Evolutionary conservation across 495 filamentous ascomycete species (phyloP), one percentile per base, ranked within the genome.

Genomic region (Penicillium egyptiacum): DNA sequence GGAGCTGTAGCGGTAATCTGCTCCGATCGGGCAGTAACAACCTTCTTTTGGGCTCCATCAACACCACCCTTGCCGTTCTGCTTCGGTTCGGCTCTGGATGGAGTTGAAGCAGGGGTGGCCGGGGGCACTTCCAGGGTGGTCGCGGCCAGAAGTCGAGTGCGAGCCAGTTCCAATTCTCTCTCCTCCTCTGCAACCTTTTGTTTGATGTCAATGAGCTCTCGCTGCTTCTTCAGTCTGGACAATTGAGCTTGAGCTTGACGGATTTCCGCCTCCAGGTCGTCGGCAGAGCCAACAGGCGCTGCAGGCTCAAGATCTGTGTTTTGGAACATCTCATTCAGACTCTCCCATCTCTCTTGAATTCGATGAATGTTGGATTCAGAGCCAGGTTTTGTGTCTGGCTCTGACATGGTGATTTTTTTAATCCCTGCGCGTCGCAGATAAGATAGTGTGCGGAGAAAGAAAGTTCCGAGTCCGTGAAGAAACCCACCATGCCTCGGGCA

Each of bases 181-280:
- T 33, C 30, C 33, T 55, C 53, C n/a, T 55, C 53, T 6, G 53
- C 53, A 11, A 55, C 53, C 23, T 55, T 45, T n/a, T 55, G 53
- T 23, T 55, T 44, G 53, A 55, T 55, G 17, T 55, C 53, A 47
- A 55, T 55, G 42, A 55, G 53, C 33, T 47, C 42, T 5, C 53
- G 53, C 30, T 55, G 53, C 33, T 39, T 55, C 22, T 55, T 55
- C 42, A 55, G 12, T 44, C 31, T 22, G 31, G 22, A 16, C 17
- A 55, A 23, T 23, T 55, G 53, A 33, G 42, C 53, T 55, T 55
- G 53, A 9, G 53, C 53, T 23, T 55, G 20, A 22, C 28, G 53
- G 4, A 55, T 55, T 33, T 55, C 28, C 4, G 20, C 42, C 31
- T 55, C 53, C 19, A 55, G 42, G 12, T 55, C 53, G 28, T 55